Base-by-base conservation (phyloP, 805 yeast species). In the Saturnispora mendoncae region DNA sequence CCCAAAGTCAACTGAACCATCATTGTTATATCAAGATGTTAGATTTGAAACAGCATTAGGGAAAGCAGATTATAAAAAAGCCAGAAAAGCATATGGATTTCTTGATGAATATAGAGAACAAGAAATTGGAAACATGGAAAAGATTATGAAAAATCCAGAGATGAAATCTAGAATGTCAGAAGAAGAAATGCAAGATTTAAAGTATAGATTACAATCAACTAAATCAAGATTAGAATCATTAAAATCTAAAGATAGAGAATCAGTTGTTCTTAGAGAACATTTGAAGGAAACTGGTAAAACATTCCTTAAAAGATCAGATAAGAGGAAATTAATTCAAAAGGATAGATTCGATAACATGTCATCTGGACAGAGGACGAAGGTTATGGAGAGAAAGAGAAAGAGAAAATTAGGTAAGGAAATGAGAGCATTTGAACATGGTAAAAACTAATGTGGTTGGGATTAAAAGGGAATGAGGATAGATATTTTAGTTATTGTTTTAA, bases 31-130 rank as follows among this genome's bases (percentile, higher is more conserved):
- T 56, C 71, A 75, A 37, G 98, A 92, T 64, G 80, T 94, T 26
- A 70, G 98, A 51, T 92, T 92, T 58, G 96, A 92, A 60, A 73
- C 90, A 3, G 87, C 95, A 0, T 76, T 77, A 48, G 97, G 97
- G 43, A 81, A 77, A 51, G 33, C 45, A 8, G 90, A 88, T 56
- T 62, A 74, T 44, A 64, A 68, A 25, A 68, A 70, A 44, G 73
- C 84, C 14, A 69, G 97, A 46, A 74, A 77, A 53, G 80, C 90
- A 54, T 92, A 92, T 64, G 72, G 76, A 33, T 92, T 92, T 56
- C 64, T 92, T 44, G 95, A 87, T 59, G 87, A 82, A 30, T 92
- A 92, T 58, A 72, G 97, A 58, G 69, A 79, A 48, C 60, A 67
- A 7, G 98, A 92, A 57, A 68, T 92, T 29, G 50, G 61, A 2